Percentiles rank a stretch among this genome's conserved stretches.
Conservation (phyloP, 2,329 filamentous ascomycete species). For the Pseudomassariella vexata region DNA sequence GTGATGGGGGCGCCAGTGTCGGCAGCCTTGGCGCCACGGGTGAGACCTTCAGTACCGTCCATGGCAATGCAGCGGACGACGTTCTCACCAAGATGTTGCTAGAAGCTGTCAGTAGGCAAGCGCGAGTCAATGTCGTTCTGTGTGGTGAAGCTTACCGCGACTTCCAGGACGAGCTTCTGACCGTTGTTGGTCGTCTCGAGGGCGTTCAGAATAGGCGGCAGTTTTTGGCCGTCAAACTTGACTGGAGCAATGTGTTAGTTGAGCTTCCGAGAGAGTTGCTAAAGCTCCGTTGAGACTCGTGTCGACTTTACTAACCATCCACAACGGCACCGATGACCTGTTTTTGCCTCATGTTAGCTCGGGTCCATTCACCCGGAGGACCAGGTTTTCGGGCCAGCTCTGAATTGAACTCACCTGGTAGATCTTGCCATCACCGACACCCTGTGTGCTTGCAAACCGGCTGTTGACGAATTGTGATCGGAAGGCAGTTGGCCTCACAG, state of each 20-base stretch:
- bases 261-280: conserved; percentile 2
- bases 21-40: conserved; percentile 76
- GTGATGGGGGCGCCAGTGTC: conserved; percentile 95
- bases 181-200: conserved; percentile 86
- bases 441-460: conserved; percentile 53
- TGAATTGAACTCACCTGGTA: conserved; percentile 49
- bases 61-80: conserved; percentile 99
- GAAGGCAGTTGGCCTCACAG: conserved; percentile 50
- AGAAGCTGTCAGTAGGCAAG: conserved; percentile 30
- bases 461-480: conserved; percentile 49
- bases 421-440: conserved; percentile 61
- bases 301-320: conserved; percentile 67
- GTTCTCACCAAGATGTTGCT: conserved; percentile 99
- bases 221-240: conserved; percentile 92
- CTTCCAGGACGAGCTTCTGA: conserved; percentile 93
- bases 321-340: conserved; percentile 98
- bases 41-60: conserved; percentile 99
- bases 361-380: conserved; percentile 2
- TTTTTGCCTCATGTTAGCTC: conserved; percentile 45
- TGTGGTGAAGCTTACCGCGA: conserved; percentile 61
- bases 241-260: conserved; percentile 50
- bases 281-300: conserved; percentile 7
- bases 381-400: conserved; percentile 10
- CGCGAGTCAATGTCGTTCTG: conserved; percentile 1
- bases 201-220: conserved; percentile 96